Evolutionary conservation across 2,329 filamentous ascomycete genomes (phyloP), one percentile per base, ranked within the genome.

Genomic region (Colletotrichum echinochloae): DNA sequence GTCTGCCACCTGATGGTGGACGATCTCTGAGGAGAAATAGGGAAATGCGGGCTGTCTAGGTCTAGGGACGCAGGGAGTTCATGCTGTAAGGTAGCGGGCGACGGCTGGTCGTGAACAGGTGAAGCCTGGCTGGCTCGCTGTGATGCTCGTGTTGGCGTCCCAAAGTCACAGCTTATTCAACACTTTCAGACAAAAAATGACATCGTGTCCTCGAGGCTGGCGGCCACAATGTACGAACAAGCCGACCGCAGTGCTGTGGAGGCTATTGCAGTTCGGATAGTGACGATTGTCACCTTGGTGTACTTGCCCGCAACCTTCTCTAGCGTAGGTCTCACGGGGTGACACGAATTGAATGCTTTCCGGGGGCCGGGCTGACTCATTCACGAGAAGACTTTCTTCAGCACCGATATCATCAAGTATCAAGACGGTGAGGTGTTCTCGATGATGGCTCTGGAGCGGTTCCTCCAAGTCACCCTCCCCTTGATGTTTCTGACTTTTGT

Each of bases 161-260:
- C 28, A 12, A 28, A n/a, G 16, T n/a, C 26, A 11, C 49, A 81
- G 79, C 73, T 81, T 18, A 71, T 76, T 30, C 79, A 81, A 56
- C 76, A 80, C 65, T 72, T 80, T 5, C 78, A 79, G 62, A 75
- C 74, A 30, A 78, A 82, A 59, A 73, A 74, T 7, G 75, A 78
- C 1, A 14, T 65, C 1, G 23, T 51, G 12, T 20, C 66, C 2
- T 64, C 66, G 1, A 65, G 39, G 5, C 60, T 65, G 18, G 26
- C 60, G 2, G 74, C 77, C 26, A 74, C 76, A 18, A 76, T 76
- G 73, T 74, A 78, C 49, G 65, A 74, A 1, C 73, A 79, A 62
- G 78, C 76, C 6, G 69, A 71, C 9, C 76, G 72, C 6, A 78
- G 76, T 72, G 76, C 77, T 44, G 69, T 73, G 5, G 75, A 76